phyloP scores from a whole-genome alignment of 2,329 filamentous ascomycete species.

The Epichloe elymi region DNA sequence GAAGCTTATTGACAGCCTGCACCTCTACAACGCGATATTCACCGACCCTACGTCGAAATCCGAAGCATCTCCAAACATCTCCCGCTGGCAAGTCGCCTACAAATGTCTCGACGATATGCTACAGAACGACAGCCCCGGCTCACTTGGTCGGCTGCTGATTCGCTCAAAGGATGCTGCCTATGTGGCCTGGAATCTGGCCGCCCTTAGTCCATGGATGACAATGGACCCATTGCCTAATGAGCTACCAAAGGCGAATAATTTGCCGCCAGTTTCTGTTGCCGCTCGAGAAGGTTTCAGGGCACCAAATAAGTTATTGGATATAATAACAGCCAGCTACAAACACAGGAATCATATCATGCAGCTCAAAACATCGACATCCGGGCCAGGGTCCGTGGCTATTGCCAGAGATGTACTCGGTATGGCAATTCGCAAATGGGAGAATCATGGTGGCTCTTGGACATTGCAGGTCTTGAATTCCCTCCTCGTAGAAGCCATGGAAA shows the following conservation, averaged over 20 bases:
- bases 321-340: conserved; percentile 52
- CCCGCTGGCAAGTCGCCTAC: conserved; percentile 51
- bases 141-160: conserved; percentile 42
- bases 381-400: conserved; percentile 29
- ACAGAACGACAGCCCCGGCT: conserved; percentile 28
- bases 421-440: conserved; percentile 60
- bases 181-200: conserved; percentile 62
- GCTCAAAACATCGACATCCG: conserved; percentile 42
- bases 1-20: conserved; percentile 51
- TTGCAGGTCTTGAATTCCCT: conserved; percentile 57
- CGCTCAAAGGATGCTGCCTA: conserved; percentile 53
- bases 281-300: conserved; percentile 68
- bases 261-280: conserved; percentile 37
- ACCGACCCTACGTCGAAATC: conserved; percentile 47
- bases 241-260: conserved; percentile 35
- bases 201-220: conserved; percentile 60
- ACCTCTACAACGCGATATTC: conserved; percentile 61
- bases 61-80: conserved; percentile 41
- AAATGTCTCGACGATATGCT: conserved; percentile 43
- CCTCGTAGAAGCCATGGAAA: conserved; percentile 45
- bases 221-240: conserved; percentile 26
- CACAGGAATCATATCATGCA: conserved; percentile 49
- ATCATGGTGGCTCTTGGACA: conserved; percentile 49
- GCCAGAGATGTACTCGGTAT: conserved; percentile 57
- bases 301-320: conserved; percentile 59